phyloP scores from a whole-genome alignment of 192 early-diverging fungal species.

The Linnemannia schmuckeri region DNA sequence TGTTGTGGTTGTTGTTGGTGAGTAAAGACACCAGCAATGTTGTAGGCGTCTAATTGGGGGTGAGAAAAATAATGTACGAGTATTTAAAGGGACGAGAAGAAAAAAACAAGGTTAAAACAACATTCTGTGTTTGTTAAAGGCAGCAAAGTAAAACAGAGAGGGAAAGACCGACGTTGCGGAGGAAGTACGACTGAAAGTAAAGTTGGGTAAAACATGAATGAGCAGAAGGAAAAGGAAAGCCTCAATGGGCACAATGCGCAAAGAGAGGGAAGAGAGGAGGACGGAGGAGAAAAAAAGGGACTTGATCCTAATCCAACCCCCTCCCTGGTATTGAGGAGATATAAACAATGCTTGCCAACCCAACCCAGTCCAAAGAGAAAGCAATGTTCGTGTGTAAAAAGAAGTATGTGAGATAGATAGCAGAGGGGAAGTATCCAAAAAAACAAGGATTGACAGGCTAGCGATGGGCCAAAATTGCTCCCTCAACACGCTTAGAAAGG shows the following conservation, averaged over 20 bases:
- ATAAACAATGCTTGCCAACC: neutral
- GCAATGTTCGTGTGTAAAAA: neutral
- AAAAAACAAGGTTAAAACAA: slow-evolving; percentile 1
- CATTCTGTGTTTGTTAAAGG: neutral
- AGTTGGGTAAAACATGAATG: neutral
- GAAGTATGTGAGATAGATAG: neutral
- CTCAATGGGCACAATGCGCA: neutral
- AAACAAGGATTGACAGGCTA: neutral
- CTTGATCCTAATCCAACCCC: neutral
- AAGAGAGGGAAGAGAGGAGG: neutral
- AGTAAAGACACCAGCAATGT: slow-evolving; percentile 24
- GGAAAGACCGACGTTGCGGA: neutral
- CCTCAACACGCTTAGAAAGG: neutral
- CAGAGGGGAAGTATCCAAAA: neutral
- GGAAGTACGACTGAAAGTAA: neutral
- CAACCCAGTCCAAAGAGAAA: neutral
- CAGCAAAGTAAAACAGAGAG: neutral
- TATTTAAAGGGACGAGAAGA: slow-evolving; percentile 10
- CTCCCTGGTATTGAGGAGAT: neutral
- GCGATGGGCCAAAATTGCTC: neutral
- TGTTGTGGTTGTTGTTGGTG: slow-evolving; percentile 25
- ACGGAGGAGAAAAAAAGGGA: neutral
- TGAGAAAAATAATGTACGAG: neutral
- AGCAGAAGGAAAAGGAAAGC: neutral
- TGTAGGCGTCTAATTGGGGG: slow-evolving; percentile 27